Evolutionary conservation across 164 flowering plant species (phyloP), one percentile per base, ranked within the genome.

Genomic region (Echeveria elegans): DNA sequence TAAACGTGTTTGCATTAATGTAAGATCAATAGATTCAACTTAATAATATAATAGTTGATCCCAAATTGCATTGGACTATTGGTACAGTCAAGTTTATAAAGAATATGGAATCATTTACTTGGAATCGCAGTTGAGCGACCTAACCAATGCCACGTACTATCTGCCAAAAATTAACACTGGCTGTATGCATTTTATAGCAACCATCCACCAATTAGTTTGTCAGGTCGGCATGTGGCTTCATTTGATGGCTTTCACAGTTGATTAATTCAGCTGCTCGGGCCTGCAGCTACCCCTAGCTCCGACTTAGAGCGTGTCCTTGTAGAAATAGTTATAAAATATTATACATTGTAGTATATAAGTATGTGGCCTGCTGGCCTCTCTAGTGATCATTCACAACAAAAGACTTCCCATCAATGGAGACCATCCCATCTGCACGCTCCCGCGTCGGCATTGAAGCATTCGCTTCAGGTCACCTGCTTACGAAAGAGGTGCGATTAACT

Each of bases 211-310:
- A 47, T 47, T 5, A 47, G 6, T 0, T 16, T 47, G 53, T 47
- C 53, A 47, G 53, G 53, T n/a, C 23, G 53, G 23, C 53, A 47
- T 47, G 53, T 47, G 53, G 6, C 53, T 47, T 47, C 53, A 47
- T 47, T 47, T 18, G 5, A 16, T 47, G 19, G 5, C 23, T 1
- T 1, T 18, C 6, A 1, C 53, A 47, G 56, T 2, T 50, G 56
- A n/a, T 50, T 50, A 21, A n/a, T 50, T 50, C 11, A n/a, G 56
- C 56, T 50, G 56, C 56, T 50, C 6, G 26, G 10, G 56, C 56
- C 56, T 50, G 56, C 56, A 50, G 28, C 26, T 50, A 23, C 56
- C 11, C 9, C n/a, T n/a, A n/a, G n/a, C n/a, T n/a, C n/a, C n/a
- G n/a, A n/a, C n/a, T n/a, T n/a, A n/a, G n/a, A n/a, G n/a, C n/a